Conservation (phyloP, 2,329 filamentous ascomycete genomes). For the Apiospora malaysiana region DNA sequence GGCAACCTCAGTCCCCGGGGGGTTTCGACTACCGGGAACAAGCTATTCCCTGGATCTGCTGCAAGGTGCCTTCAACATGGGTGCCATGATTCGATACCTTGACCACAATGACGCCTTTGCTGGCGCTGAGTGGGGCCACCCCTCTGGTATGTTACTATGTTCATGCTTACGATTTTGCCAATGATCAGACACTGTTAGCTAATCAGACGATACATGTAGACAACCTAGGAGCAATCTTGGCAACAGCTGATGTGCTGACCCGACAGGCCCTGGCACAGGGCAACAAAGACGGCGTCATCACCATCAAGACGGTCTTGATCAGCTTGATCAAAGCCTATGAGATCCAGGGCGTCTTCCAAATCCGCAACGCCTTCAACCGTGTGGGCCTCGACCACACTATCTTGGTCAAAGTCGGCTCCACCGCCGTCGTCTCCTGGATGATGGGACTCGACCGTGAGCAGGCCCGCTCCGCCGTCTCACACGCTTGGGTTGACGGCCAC, state of each 20-base stretch:
- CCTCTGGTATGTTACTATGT: slow-evolving; percentile 29
- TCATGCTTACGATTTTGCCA: not conserved
- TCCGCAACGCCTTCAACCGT: slow-evolving; percentile 44
- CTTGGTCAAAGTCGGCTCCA: slow-evolving; percentile 48
- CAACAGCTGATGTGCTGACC: slow-evolving; percentile 41
- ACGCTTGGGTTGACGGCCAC: slow-evolving; percentile 47
- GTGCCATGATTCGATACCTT: slow-evolving; percentile 45
- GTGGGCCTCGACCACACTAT: slow-evolving; percentile 49
- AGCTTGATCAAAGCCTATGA: slow-evolving; percentile 49
- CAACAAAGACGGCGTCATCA: slow-evolving; percentile 31
- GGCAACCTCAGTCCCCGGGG: slow-evolving; percentile 25
- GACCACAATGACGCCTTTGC: slow-evolving; percentile 49
- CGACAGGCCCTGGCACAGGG: slow-evolving; percentile 17
- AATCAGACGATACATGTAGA: slow-evolving; percentile 35
- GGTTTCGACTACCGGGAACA: slow-evolving; percentile 45
- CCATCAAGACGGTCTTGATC: slow-evolving; percentile 39
- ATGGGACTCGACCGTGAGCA: slow-evolving; percentile 42
- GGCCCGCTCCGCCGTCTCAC: slow-evolving; percentile 43
- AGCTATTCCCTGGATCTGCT: slow-evolving; percentile 41
- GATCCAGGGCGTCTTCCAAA: slow-evolving; percentile 46
- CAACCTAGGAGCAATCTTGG: slow-evolving; percentile 45
- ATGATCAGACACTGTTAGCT: not conserved
- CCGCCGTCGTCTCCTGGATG: slow-evolving; percentile 44
- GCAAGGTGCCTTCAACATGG: slow-evolving; percentile 47
- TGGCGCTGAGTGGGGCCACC: slow-evolving; percentile 50